These are phyloP conservation scores for Phytophthora agathidicida DNA, from an alignment of 352 stramenopile species.

Conservation along the genomic window DNA sequence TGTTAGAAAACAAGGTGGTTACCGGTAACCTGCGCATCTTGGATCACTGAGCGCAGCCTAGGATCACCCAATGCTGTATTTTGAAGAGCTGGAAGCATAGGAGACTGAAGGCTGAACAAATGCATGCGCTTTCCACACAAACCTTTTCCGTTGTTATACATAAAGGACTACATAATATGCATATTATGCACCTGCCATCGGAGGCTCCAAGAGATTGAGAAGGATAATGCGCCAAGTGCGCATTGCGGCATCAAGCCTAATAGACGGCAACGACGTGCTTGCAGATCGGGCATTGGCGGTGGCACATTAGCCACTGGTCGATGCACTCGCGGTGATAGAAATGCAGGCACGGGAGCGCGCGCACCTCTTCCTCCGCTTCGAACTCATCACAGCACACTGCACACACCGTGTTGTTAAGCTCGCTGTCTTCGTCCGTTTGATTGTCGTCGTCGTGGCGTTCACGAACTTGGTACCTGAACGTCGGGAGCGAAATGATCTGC, in stretches of 20 bases:
- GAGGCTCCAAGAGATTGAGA: conserved; percentile 18
- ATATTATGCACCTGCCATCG: background rate
- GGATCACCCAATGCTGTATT: background rate
- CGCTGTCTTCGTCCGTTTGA: conserved; percentile 32
- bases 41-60: conserved; percentile 75
- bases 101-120: conserved; percentile 22
- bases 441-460: conserved; percentile 33
- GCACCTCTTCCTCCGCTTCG: conserved; percentile 75
- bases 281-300: conserved; percentile 87
- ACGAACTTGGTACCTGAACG: conserved; percentile 74
- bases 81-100: conserved; percentile 19
- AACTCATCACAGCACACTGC: conserved; percentile 88
- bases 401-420: conserved; percentile 78
- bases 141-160: conserved; percentile 37
- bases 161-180: background rate
- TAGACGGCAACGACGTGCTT: conserved; percentile 86
- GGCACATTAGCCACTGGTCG: conserved; percentile 89
- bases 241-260: conserved; percentile 26
- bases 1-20: conserved; percentile 95
- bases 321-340: conserved; percentile 92
- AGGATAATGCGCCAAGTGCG: conserved; percentile 5
- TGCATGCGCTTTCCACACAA: conserved; percentile 23
- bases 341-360: conserved; percentile 84
- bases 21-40: conserved; percentile 94
- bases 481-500: conserved; percentile 81